Evolutionary conservation across 1,284 basidiomycete genomes (phyloP).

Genomic region (Sanguinoderma infundibulare): DNA sequence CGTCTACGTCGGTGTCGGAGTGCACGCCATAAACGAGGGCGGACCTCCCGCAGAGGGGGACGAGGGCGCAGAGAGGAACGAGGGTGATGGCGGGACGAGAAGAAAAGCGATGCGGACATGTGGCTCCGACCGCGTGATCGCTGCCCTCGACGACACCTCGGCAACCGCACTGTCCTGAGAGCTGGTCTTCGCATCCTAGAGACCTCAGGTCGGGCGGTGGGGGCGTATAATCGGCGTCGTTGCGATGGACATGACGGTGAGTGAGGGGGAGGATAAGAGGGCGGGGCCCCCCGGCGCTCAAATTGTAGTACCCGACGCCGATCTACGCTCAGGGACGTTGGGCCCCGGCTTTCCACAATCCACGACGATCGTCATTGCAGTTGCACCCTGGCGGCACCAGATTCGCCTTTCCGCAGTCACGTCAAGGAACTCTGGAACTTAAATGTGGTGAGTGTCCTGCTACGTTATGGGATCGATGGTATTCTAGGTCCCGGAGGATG

Average conservation of each 20-base stretch:
- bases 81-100: not conserved
- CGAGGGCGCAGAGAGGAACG: not conserved
- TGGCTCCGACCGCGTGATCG: not conserved
- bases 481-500: not conserved
- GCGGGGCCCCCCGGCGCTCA: not conserved
- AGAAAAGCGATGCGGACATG: not conserved
- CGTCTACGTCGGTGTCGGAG: conserved; percentile 32
- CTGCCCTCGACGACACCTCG: too few relatives aligned
- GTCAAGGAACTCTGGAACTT: not conserved
- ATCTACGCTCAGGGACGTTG: not conserved
- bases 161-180: too few relatives aligned
- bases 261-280: not conserved
- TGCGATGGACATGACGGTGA: not conserved
- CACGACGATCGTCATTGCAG: too few relatives aligned
- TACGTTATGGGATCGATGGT: too few relatives aligned
- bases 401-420: not conserved
- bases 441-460: conserved; percentile 5
- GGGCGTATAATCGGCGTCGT: not conserved
- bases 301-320: not conserved
- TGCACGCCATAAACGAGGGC: conserved; percentile 35
- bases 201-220: not conserved
- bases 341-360: not conserved
- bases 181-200: too few relatives aligned
- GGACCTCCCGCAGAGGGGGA: not conserved
- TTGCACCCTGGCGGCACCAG: not conserved